Evolutionary conservation across 78 protist genomes (phyloP).

Genomic region (Isochrysis galbana): DNA sequence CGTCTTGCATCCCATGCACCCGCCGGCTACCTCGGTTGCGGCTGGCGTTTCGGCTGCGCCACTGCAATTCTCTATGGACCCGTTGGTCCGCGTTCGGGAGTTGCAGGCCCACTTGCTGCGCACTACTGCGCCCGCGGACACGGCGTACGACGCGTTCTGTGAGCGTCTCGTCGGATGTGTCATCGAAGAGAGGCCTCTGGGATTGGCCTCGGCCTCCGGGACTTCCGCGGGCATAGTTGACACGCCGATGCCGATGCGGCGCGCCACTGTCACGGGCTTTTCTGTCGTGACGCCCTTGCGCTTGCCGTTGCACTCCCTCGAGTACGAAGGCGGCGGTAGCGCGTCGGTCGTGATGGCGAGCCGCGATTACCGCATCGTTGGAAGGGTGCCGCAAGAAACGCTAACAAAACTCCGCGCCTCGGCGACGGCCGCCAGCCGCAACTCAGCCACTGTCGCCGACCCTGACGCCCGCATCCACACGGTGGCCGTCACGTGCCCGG

Average conservation of each 20-base stretch:
- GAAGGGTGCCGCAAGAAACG: neutral
- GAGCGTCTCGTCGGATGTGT: neutral
- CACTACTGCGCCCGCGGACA: neutral
- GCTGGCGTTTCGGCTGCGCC: neutral
- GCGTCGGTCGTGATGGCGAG: neutral
- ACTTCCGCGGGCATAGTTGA: neutral
- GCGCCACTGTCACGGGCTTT: neutral
- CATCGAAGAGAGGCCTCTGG: neutral
- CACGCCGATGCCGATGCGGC: neutral
- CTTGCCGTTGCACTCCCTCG: neutral
- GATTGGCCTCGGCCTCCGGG: neutral
- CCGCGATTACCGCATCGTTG: neutral
- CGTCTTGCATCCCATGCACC: neutral
- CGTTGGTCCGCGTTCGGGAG: neutral
- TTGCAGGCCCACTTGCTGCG: neutral
- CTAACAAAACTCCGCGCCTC: neutral
- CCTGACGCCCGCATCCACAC: slow-evolving; percentile 9
- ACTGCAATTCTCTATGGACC: neutral
- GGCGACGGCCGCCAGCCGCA: neutral
- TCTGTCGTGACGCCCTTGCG: neutral
- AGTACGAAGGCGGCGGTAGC: neutral
- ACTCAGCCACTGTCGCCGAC: neutral
- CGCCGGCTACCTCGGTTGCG: neutral
- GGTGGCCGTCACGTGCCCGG: neutral
- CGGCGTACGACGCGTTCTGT: neutral